Conservation (phyloP, 1,284 basidiomycete genomes). For the Trametes hirsuta region DNA sequence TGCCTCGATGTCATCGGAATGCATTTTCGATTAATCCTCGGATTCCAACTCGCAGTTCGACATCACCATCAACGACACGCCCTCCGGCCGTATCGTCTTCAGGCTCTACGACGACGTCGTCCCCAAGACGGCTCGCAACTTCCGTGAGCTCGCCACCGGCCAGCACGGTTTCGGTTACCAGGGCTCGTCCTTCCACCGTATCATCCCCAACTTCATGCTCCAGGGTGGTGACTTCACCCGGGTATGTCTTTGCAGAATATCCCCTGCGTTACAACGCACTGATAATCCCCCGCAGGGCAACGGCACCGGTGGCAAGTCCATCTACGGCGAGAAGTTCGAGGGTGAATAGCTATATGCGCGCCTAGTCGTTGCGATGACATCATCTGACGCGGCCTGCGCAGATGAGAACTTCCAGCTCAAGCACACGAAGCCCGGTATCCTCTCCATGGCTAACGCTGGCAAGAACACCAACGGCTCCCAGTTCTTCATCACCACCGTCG, state of each 20-base stretch:
- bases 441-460: slow-evolving; percentile 90
- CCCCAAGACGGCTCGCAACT: slow-evolving; percentile 54
- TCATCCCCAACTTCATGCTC: slow-evolving; percentile 53
- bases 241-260: slow-evolving; percentile 3
- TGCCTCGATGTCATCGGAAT: neutral
- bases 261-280: neutral
- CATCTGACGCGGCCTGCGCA: slow-evolving; percentile 27
- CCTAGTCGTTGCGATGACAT: neutral
- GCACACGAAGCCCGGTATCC: slow-evolving; percentile 82
- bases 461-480: slow-evolving; percentile 73
- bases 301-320: slow-evolving; percentile 92
- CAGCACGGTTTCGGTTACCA: slow-evolving; percentile 45
- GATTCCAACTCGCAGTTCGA: slow-evolving; percentile 47
- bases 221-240: slow-evolving; percentile 77
- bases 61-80: slow-evolving; percentile 55
- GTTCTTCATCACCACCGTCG: slow-evolving; percentile 71
- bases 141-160: slow-evolving; percentile 54
- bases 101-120: slow-evolving; percentile 58
- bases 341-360: slow-evolving; percentile 44
- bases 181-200: slow-evolving; percentile 42
- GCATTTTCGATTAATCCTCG: neutral
- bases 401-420: slow-evolving; percentile 88
- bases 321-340: slow-evolving; percentile 87
- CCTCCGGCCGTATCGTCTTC: slow-evolving; percentile 57
- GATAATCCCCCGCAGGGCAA: slow-evolving; percentile 42